Evolutionary conservation across 257 asterid species (phyloP), one percentile per base, ranked within the genome.

Genomic region (Pogostemon cablin): DNA sequence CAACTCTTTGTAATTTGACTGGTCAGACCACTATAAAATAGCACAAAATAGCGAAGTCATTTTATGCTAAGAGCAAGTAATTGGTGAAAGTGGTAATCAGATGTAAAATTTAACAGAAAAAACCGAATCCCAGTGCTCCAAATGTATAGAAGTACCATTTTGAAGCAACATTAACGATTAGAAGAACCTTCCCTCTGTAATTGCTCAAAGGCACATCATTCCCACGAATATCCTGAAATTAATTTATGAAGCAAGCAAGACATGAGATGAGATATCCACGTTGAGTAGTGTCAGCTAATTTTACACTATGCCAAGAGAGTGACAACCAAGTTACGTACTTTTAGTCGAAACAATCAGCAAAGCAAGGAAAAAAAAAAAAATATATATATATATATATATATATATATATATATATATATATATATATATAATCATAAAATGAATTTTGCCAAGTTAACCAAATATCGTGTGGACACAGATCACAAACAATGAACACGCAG

Each of bases 151-250:
- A 41, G 65, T 84, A 89, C 97, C 97, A 89, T 78, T 87, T 84
- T 3, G 97, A 91, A 75, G 98, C 98, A 67, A 89, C 96, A 78
- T 91, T 89, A 64, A 91, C 96, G 40, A 91, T 74, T 68, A 91
- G 86, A 70, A 89, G 80, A 75, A 87, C 97, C 79, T 87, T 88
- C 61, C 96, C 96, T 32, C 41, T 71, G 82, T 92, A 92, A 74
- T 77, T 84, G 85, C 88, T 82, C 69, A 91, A 81, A 60, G 89
- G 81, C 65, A 89, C 93, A 68, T 86, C 96, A 73, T 86, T 84
- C 64, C 97, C 95, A 32, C 58, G 79, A 74, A 81, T 81, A 82
- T 89, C 97, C 96, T 91, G 95, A 61, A 71, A 34, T 75, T 55
- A 25, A 71, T 69, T 74, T 32, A 50, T 37, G 57, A 43, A 77